Evolutionary conservation across 306 rosid genomes (phyloP), one percentile per base, ranked within the genome.

Genomic region (Mucuna pruriens): DNA sequence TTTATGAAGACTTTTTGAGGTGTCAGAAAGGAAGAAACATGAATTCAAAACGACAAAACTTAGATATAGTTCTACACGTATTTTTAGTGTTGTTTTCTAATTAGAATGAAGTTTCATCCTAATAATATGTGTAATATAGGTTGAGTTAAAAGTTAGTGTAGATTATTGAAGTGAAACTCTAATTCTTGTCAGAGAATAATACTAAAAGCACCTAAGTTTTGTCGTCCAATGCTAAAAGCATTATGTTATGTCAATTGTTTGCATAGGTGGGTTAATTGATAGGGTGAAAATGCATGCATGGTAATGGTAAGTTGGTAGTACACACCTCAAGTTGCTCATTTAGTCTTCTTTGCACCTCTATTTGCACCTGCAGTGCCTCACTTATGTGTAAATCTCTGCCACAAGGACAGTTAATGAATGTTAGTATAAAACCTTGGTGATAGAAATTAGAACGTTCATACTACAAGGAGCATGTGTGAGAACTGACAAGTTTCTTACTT

Each of bases 271-370:
- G 17, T 42, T 52, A 42, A 4, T 38, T 42, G 29, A 61, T 17
- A 9, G 36, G 48, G 23, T 34, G 40, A 76, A 45, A 48, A n/a
- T 51, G 45, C 74, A 38, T 78, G 76, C 80, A 78, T 51, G 63
- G 19, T 49, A 75, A 78, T 29, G 71, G 15, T 39, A 52, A 34
- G 64, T 36, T 42, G 17, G 40, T 26, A 40, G 57, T 9, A 26
- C 86, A 44, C 85, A 94, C 98, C 97, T 94, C 98, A 39, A 94
- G 95, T 68, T 94, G 98, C 67, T 92, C 95, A 74, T 94, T 93
- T 64, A 94, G 83, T 81, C 97, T 92, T 89, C 94, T 92, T 71
- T 94, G 98, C 58, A 92, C 98, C 84, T 92, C 98, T 36, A 94
- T 92, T 76, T 94, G 98, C 94, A 94, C 89, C 66, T 94, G 92